phyloP scores from a whole-genome alignment of 2,329 filamentous ascomycete species.

The Penicillium hordei region DNA sequence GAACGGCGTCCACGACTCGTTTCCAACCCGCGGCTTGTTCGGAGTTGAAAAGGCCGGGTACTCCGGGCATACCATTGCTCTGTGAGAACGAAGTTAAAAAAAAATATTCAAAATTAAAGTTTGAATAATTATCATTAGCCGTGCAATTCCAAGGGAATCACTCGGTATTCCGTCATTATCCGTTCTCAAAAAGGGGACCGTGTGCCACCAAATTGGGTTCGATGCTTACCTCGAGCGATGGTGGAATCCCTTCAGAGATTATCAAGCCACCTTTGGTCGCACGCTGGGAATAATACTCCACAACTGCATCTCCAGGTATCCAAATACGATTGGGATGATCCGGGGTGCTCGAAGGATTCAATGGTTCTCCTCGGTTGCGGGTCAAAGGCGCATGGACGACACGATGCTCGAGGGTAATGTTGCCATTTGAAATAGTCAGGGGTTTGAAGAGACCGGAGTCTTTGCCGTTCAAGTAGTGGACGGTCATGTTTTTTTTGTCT shows the following conservation, averaged over 20 bases:
- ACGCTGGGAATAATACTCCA: slow-evolving; percentile 44
- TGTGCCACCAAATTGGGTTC: background rate
- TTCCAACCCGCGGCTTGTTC: slow-evolving; percentile 53
- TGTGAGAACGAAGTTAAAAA: slow-evolving; percentile 12
- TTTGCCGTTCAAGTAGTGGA: slow-evolving; percentile 21
- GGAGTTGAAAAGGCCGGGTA: slow-evolving; percentile 35
- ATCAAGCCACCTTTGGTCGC: slow-evolving; percentile 39
- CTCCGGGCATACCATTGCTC: slow-evolving; percentile 43
- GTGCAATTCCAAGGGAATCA: background rate
- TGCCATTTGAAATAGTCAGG: slow-evolving; percentile 48
- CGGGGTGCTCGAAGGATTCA: slow-evolving; percentile 43
- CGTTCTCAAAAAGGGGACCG: background rate
- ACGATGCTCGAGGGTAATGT: slow-evolving; percentile 52
- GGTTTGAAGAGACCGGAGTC: slow-evolving; percentile 46
- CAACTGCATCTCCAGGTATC: slow-evolving; percentile 45
- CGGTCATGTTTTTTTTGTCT: slow-evolving; percentile 21
- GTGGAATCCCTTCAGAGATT: slow-evolving; percentile 41
- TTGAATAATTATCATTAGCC: background rate
- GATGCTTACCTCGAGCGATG: slow-evolving; percentile 38
- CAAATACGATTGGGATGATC: slow-evolving; percentile 53
- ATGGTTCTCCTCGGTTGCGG: slow-evolving; percentile 52
- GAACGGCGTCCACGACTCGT: slow-evolving; percentile 52
- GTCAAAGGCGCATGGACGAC: slow-evolving; percentile 56
- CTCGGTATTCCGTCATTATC: background rate
- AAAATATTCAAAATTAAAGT: slow-evolving; percentile 4